Evolutionary conservation across 176 grass and related monocot genomes (phyloP).

Genomic region (Zea luxurians): DNA sequence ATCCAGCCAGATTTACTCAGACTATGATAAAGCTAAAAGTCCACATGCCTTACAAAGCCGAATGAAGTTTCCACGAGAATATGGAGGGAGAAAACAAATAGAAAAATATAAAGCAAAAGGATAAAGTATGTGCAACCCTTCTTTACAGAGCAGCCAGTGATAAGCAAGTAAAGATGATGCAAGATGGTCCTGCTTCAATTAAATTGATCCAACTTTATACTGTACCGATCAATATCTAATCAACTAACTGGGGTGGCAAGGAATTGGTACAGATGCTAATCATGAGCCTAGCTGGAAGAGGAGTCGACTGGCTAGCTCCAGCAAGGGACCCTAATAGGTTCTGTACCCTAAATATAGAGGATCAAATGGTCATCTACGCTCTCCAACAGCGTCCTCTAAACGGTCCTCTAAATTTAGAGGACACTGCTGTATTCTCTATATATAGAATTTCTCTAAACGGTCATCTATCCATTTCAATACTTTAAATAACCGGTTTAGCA

Average conservation of each 20-base stretch:
- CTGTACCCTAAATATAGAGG: too few species aligned
- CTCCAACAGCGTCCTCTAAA: too few species aligned
- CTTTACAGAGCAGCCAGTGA: slow-evolving; percentile 45
- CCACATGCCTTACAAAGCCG: slow-evolving; percentile 49
- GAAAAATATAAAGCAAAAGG: slow-evolving; percentile 43
- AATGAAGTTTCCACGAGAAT: slow-evolving; percentile 59
- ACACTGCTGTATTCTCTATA: too few species aligned
- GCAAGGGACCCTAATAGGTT: too few species aligned
- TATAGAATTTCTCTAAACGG: too few species aligned
- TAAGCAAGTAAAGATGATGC: slow-evolving; percentile 45
- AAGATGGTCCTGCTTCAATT: slow-evolving; percentile 47
- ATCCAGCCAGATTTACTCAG: not conserved
- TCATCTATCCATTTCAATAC: too few species aligned
- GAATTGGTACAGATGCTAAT: slow-evolving; percentile 41
- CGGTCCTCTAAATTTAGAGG: too few species aligned
- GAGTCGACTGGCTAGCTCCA: too few species aligned
- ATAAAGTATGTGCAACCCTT: slow-evolving; percentile 39
- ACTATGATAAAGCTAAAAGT: slow-evolving; percentile 47
- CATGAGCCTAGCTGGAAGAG: slow-evolving; percentile 44
- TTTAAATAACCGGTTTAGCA: too few species aligned
- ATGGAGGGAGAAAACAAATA: slow-evolving; percentile 28
- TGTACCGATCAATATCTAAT: slow-evolving; percentile 38
- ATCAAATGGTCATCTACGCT: too few species aligned
- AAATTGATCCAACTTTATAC: slow-evolving; percentile 52
- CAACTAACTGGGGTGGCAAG: slow-evolving; percentile 38